A percentile compares a stretch with the other conserved stretches of the same genome.
phyloP scores from a whole-genome alignment of 2,329 filamentous ascomycete genomes.

The Nothophaeocryptopus gaeumannii region DNA sequence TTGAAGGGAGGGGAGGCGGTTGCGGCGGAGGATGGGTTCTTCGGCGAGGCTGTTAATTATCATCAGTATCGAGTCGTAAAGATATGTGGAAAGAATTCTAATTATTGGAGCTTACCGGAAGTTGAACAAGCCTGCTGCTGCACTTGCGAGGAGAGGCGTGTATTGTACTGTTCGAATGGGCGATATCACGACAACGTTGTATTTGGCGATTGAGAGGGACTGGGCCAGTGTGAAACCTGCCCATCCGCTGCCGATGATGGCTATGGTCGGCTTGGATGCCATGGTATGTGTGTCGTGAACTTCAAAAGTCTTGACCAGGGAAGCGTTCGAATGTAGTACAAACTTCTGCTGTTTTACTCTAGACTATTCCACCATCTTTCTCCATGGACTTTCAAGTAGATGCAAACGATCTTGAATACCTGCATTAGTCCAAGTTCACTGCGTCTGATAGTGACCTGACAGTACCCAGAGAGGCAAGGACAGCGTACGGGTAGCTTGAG shows the following conservation, averaged over 20 bases:
- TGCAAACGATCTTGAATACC: too few species aligned
- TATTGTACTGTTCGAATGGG: slow-evolving; percentile 44
- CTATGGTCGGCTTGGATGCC: slow-evolving; percentile 13
- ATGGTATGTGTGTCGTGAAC: not conserved
- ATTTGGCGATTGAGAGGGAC: slow-evolving; percentile 35
- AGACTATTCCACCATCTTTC: too few species aligned
- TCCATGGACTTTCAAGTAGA: too few species aligned
- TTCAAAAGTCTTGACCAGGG: too few species aligned
- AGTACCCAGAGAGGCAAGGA: too few species aligned
- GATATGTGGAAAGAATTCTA: too few species aligned
- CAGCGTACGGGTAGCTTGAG: too few species aligned
- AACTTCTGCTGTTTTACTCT: too few species aligned
- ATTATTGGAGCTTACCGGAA: slow-evolving; percentile 36
- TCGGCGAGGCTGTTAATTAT: slow-evolving; percentile 46
- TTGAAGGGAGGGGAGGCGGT: slow-evolving; percentile 21
- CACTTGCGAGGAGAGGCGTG: slow-evolving; percentile 46
- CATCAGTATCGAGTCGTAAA: slow-evolving; percentile 38
- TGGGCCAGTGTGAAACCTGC: slow-evolving; percentile 41
- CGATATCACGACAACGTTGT: slow-evolving; percentile 43
- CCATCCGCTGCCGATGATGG: slow-evolving; percentile 38
- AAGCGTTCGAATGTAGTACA: too few species aligned
- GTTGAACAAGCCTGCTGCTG: slow-evolving; percentile 46
- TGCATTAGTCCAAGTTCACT: too few species aligned
- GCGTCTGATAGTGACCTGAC: too few species aligned
- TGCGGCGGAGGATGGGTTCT: slow-evolving; percentile 42